Evolutionary conservation across 2,329 filamentous ascomycete species (phyloP), one percentile per base, ranked within the genome.

Genomic region (Hypocrella siamensis): DNA sequence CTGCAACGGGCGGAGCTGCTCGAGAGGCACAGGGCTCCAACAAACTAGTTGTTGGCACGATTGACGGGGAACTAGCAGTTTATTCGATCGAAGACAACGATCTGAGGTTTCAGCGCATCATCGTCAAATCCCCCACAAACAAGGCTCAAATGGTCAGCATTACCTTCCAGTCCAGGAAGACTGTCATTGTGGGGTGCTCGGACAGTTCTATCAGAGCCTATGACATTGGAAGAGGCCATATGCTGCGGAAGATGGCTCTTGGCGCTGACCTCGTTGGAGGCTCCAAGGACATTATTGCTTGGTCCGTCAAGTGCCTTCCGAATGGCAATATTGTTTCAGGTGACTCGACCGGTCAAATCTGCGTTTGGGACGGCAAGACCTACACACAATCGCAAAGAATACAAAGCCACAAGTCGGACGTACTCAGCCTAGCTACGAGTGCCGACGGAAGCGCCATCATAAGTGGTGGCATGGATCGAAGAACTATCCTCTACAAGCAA

Each of bases 201-300:
- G 88, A 98, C 58, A 86, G 85, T 54, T 83, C 75, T n/a, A 90
- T 98, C 41, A 79, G 88, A 39, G 71, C 90, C 32, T 93, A 86
- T 56, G 85, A 96, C 51, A 78, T 84, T 42, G 68, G 80, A 31
- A 88, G 73, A 47, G 82, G 83, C 11, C 68, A 75, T 32, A 65
- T 82, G 37, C 51, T 93, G 36, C 70, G 84, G 28, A 82, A 74
- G 41, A 90, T 98, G 67, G 86, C 84, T 1, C 60, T 96, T 21
- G 90, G 88, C 4, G 75, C 77, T 33, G 83, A 88, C 22, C 65
- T 83, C 9, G 61, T 63, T 6, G 81, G 80, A 28, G 82, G 82
- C 6, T 73, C 80, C 14, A 88, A 82, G 54, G 80, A 93, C 41
- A 78, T 86, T 35, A 75, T 96, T 31, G 80, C 93, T 11, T 98